Conservation (phyloP, 345 rosid genomes). For the Lepidium didymum region DNA sequence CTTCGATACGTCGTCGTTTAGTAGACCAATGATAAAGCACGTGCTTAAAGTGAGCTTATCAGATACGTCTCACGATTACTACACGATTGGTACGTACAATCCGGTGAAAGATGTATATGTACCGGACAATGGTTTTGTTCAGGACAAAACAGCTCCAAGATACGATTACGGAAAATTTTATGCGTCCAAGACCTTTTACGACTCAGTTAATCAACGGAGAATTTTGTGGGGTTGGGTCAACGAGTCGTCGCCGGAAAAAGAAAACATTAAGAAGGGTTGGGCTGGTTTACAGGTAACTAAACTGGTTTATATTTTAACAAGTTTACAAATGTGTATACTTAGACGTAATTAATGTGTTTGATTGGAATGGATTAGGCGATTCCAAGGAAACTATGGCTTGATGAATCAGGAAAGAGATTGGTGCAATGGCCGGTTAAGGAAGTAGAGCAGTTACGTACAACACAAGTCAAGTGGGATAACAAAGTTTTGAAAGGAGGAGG, state of each 20-base stretch:
- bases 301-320: background rate
- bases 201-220: constrained; percentile 34
- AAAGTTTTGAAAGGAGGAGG: constrained; percentile 34
- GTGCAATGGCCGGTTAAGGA: constrained; percentile 66
- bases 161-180: constrained; percentile 75
- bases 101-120: constrained; percentile 23
- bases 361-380: constrained; percentile 28
- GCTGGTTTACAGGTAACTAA: constrained; percentile 38
- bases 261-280: constrained; percentile 44
- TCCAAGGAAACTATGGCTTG: constrained; percentile 55
- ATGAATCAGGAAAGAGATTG: constrained; percentile 40
- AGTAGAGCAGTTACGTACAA: constrained; percentile 32
- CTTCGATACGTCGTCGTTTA: constrained; percentile 10
- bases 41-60: constrained; percentile 55
- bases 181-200: constrained; percentile 67
- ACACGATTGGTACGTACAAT: constrained; percentile 51
- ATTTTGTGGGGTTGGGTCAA: constrained; percentile 54
- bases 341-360: background rate
- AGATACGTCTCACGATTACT: constrained; percentile 40
- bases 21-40: constrained; percentile 30
- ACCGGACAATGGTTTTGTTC: constrained; percentile 36
- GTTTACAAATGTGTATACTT: background rate
- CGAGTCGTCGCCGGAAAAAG: constrained; percentile 34
- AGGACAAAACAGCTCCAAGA: constrained; percentile 42
- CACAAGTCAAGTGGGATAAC: constrained; percentile 17